A percentile compares a stretch with the other conserved stretches of the same genome.
phyloP scores from a whole-genome alignment of 371 early-diverging fungal species.

The Mortierella sp. region DNA sequence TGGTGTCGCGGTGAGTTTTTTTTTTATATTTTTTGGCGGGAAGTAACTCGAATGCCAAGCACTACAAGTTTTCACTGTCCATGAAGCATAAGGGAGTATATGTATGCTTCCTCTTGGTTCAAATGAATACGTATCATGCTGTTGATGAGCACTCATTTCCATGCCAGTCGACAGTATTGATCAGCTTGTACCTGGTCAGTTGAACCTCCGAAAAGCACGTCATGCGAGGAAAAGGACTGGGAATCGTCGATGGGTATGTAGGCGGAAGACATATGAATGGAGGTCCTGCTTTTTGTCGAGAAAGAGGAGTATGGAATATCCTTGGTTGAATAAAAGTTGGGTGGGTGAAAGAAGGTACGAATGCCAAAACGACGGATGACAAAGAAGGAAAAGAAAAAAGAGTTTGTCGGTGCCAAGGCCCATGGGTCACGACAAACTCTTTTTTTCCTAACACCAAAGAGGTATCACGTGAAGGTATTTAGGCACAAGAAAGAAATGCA shows the following conservation, averaged over 20 bases:
- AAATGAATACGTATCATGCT: too few species aligned
- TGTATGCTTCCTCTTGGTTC: too few species aligned
- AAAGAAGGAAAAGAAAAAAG: slow-evolving; percentile 6
- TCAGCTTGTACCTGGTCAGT: slow-evolving; percentile 43
- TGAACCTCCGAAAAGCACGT: slow-evolving; percentile 48
- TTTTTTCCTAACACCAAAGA: too few species aligned
- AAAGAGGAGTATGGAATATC: too few species aligned
- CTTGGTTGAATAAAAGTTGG: too few species aligned
- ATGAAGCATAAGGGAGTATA: too few species aligned
- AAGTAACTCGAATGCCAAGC: not conserved
- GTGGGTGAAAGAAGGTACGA: not conserved
- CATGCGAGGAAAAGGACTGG: slow-evolving; percentile 50
- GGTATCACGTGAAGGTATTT: too few species aligned
- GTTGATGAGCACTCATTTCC: too few species aligned
- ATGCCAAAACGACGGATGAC: not conserved
- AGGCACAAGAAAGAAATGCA: too few species aligned
- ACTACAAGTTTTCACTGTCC: not conserved
- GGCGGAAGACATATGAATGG: slow-evolving; percentile 4
- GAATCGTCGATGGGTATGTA: slow-evolving; percentile 50
- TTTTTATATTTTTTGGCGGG: slow-evolving; percentile 11
- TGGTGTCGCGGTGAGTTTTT: too few species aligned
- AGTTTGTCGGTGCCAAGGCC: not conserved
- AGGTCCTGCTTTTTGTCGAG: not conserved
- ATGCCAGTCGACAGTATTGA: too few species aligned
- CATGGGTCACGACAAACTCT: too few species aligned